Conservation (phyloP, 2,329 filamentous ascomycete species). For the Juglanconis sp. region DNA sequence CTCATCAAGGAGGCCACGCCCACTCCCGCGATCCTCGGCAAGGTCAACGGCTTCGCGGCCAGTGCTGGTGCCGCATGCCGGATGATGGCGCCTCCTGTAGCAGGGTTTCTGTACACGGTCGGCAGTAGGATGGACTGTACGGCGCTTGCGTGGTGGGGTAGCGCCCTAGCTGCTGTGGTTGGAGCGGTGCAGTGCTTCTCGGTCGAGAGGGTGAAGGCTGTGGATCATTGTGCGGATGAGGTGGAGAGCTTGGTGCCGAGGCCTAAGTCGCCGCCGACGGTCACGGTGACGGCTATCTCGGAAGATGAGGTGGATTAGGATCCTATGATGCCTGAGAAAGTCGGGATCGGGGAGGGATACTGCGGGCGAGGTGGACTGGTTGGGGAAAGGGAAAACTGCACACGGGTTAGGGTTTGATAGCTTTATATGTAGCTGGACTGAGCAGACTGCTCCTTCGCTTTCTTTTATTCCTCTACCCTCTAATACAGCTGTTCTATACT, state of each 20-base stretch:
- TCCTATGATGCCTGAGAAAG: too few relatives aligned
- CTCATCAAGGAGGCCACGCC: conserved; percentile 66
- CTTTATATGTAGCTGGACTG: too few relatives aligned
- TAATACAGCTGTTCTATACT: too few relatives aligned
- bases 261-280: conserved; percentile 6
- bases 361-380: not conserved
- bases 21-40: conserved; percentile 53
- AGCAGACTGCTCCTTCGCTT: too few relatives aligned
- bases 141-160: conserved; percentile 62
- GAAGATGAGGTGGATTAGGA: conserved; percentile 5
- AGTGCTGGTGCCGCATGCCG: conserved; percentile 64
- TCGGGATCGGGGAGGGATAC: too few relatives aligned
- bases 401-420: too few relatives aligned
- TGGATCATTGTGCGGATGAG: conserved; percentile 9
- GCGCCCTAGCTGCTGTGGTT: conserved; percentile 51
- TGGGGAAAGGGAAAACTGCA: not conserved
- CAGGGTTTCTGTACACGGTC: conserved; percentile 61
- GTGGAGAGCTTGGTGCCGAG: conserved; percentile 7
- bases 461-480: too few relatives aligned
- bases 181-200: conserved; percentile 61
- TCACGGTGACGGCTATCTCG: conserved; percentile 5
- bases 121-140: conserved; percentile 58
- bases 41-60: conserved; percentile 64
- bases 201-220: conserved; percentile 34
- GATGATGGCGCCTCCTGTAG: conserved; percentile 64